These are phyloP conservation scores for Krasilnikovozyma curviuscula DNA, from an alignment of 768 basidiomycete genomes.

Conservation along the genomic window DNA sequence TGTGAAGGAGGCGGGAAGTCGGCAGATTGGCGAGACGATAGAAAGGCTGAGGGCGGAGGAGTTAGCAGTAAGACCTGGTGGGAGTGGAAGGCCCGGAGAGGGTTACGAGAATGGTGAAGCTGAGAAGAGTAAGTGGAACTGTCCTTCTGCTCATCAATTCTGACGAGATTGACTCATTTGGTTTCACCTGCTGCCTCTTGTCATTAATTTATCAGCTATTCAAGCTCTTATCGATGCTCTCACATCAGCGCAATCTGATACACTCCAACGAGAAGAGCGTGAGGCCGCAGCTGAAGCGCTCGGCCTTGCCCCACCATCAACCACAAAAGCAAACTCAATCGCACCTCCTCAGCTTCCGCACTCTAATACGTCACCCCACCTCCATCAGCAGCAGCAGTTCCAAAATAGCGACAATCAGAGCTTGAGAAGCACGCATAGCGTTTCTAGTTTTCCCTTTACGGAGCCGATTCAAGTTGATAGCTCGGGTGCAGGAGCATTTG, in stretches of 20 bases:
- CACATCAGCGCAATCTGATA: slow-evolving; percentile 1
- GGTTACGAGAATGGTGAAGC: slow-evolving; percentile 10
- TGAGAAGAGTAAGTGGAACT: slow-evolving; percentile 7
- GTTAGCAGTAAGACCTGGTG: background rate
- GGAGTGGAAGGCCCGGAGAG: background rate
- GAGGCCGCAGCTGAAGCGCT: too few relatives aligned
- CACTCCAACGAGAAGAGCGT: slow-evolving; percentile 5
- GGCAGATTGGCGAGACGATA: slow-evolving; percentile 7
- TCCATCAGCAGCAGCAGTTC: too few relatives aligned
- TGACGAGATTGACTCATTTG: background rate
- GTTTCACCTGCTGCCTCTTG: background rate
- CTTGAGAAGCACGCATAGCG: too few relatives aligned
- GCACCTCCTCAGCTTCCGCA: background rate
- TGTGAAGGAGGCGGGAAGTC: background rate
- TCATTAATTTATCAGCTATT: background rate
- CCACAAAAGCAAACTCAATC: background rate
- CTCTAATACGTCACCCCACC: too few relatives aligned
- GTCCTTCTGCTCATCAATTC: background rate
- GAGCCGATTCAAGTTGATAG: too few relatives aligned
- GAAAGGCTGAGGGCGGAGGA: slow-evolving; percentile 6
- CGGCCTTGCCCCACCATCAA: too few relatives aligned
- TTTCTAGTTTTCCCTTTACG: too few relatives aligned
- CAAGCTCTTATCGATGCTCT: slow-evolving; percentile 10
- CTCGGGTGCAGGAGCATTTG: too few relatives aligned
- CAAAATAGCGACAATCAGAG: too few relatives aligned